Base-by-base conservation (phyloP, 805 yeast genomes). In the Candida sphagnicola region DNA sequence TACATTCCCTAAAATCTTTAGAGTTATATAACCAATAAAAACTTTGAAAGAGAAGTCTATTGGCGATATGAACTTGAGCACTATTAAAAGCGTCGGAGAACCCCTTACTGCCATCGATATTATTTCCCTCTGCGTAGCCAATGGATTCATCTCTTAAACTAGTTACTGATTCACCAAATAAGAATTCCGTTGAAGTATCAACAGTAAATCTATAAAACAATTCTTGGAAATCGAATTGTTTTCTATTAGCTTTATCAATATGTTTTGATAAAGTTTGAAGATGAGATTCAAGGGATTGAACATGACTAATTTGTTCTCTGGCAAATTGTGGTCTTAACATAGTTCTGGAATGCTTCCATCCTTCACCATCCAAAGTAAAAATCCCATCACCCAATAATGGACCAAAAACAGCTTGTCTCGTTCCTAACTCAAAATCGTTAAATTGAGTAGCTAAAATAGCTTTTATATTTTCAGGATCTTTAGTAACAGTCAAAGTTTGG, bases 161-260 rank as follows among this genome's bases (percentile, higher is more conserved):
- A 37, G 46, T 53, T 13, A 56, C 49, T 2, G 63, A 53, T 35
- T 59, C 62, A 18, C 71, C 71, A 49, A 65, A 62, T 35, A 65
- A 53, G 45, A 65, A 63, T 45, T 65, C 70, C 8, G 67, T 55
- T 8, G 70, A 53, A 21, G 65, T 56, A 42, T 65, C 71, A 29
- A 65, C 56, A 5, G 70, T 64, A 23, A 58, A 54, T 25, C 51
- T 45, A 44, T 51, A 59, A 43, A 61, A 59, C 24, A 51, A 50
- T 12, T 57, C 60, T 38, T 61, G 67, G 31, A 61, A 45, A 40
- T 61, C 64, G 42, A 61, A 51, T 3, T 51, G 39, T 21, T 41
- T 21, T 12, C 65, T 64, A n/a, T 50, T 38, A 19, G 41, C 38
- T 19, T 38, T 43, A n/a, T 38, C 44, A 28, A 57, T 48, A 34